These are phyloP conservation scores for Dorcoceras hygrometricum DNA, from an alignment of 257 asterid genomes.

Conservation along the genomic window DNA sequence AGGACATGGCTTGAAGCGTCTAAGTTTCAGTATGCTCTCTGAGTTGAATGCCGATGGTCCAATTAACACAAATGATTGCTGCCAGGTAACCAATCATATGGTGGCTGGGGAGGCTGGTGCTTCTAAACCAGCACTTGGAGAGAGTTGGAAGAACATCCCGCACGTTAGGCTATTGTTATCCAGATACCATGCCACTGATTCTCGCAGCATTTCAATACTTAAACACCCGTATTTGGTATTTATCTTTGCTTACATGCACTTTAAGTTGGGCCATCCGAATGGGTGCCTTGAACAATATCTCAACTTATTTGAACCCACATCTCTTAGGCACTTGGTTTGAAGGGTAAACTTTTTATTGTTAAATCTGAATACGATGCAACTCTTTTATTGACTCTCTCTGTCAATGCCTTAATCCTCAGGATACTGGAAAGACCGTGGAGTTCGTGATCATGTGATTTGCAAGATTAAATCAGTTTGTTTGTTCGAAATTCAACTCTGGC, in stretches of 20 bases:
- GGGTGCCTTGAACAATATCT: not conserved
- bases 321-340: too few relatives aligned
- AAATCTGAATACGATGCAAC: not conserved
- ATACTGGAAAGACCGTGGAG: slow-evolving; percentile 32
- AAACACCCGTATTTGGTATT: slow-evolving; percentile 74
- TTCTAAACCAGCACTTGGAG: slow-evolving; percentile 83
- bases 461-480: not conserved
- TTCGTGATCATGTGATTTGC: slow-evolving; percentile 30
- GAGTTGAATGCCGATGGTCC: not conserved
- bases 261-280: not conserved
- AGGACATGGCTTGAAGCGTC: not conserved
- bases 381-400: not conserved
- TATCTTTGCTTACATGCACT: slow-evolving; percentile 7
- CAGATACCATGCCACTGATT: slow-evolving; percentile 30
- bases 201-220: slow-evolving; percentile 50
- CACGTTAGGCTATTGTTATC: slow-evolving; percentile 72
- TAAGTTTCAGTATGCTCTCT: not conserved
- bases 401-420: slow-evolving; percentile 26
- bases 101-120: slow-evolving; percentile 75
- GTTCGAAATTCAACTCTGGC: not conserved
- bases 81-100: slow-evolving; percentile 84
- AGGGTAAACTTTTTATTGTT: too few relatives aligned
- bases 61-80: slow-evolving; percentile 16
- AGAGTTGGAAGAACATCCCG: slow-evolving; percentile 88
- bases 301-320: not conserved